Conservation (phyloP, 371 early-diverging fungal genomes). For the Mortierella sp. region DNA sequence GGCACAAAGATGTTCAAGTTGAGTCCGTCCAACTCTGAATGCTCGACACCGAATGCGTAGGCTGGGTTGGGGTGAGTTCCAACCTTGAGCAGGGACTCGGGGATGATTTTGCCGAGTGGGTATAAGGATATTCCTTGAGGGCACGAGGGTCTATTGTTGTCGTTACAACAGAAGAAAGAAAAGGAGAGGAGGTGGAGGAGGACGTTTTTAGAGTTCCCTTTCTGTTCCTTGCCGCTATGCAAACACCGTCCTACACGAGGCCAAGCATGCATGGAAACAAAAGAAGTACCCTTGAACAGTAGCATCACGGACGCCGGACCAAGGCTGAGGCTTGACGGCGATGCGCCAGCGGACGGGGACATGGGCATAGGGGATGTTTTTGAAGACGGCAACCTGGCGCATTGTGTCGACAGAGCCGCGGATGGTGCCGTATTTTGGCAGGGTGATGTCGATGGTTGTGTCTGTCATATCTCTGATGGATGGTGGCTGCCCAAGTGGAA, state of each 20-base stretch:
- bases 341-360: conserved; percentile 40
- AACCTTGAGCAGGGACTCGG: not conserved
- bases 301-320: conserved; percentile 51
- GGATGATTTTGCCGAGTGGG: conserved; percentile 8
- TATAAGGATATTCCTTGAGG: conserved; percentile 18
- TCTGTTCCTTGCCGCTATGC: no score
- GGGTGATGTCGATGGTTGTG: conserved; percentile 23
- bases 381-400: conserved; percentile 30
- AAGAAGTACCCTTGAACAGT: conserved; percentile 31
- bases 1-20: conserved; percentile 57
- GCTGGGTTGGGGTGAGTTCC: conserved; percentile 14
- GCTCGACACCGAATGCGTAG: conserved; percentile 25
- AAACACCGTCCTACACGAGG: not conserved
- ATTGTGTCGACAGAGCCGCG: conserved; percentile 20
- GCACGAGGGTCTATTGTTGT: conserved; percentile 10
- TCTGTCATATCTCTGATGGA: not conserved
- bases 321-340: conserved; percentile 35
- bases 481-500: no score
- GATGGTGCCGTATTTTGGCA: conserved; percentile 34
- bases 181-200: not conserved
- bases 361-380: conserved; percentile 38
- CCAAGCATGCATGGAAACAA: not conserved
- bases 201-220: no score
- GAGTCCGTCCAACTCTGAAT: conserved; percentile 32
- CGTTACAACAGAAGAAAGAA: no score